phyloP scores from a whole-genome alignment of 2,329 filamentous ascomycete genomes.

The Diaporthe sp. region DNA sequence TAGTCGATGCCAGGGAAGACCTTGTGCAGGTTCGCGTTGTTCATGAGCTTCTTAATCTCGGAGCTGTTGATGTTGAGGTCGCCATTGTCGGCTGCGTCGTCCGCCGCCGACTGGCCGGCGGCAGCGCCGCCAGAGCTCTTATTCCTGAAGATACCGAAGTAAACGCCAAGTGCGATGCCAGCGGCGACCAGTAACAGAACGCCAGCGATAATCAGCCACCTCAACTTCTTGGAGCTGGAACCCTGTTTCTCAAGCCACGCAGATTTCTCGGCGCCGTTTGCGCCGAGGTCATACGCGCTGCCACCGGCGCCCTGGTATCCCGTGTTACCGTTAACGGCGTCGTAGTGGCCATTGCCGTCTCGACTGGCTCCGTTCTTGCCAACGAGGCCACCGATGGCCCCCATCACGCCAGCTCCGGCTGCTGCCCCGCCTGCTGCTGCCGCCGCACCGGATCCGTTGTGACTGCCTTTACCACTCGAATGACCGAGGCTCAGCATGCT shows the following conservation, averaged over 20 bases:
- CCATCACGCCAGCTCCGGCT: constrained; percentile 53
- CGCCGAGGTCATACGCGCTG: constrained; percentile 46
- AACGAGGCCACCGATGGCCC: constrained; percentile 52
- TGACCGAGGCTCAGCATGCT: constrained; percentile 70
- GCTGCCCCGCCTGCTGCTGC: constrained; percentile 60
- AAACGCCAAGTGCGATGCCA: constrained; percentile 78
- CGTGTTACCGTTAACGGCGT: constrained; percentile 57
- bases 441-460: constrained; percentile 48
- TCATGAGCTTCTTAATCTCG: constrained; percentile 84
- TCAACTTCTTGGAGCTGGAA: constrained; percentile 72
- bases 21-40: constrained; percentile 85
- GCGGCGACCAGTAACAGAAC: constrained; percentile 75
- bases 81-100: constrained; percentile 72
- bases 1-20: constrained; percentile 97
- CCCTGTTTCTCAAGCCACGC: constrained; percentile 72
- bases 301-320: constrained; percentile 44
- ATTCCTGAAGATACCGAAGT: constrained; percentile 77
- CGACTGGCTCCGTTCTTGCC: constrained; percentile 43
- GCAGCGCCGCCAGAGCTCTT: constrained; percentile 46
- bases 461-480: constrained; percentile 52
- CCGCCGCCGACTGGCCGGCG: constrained; percentile 59
- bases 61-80: constrained; percentile 79
- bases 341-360: constrained; percentile 63
- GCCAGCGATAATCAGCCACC: constrained; percentile 73
- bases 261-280: constrained; percentile 66